phyloP scores from a whole-genome alignment of 1,284 basidiomycete genomes.

The Cutaneotrichosporon sp. region DNA sequence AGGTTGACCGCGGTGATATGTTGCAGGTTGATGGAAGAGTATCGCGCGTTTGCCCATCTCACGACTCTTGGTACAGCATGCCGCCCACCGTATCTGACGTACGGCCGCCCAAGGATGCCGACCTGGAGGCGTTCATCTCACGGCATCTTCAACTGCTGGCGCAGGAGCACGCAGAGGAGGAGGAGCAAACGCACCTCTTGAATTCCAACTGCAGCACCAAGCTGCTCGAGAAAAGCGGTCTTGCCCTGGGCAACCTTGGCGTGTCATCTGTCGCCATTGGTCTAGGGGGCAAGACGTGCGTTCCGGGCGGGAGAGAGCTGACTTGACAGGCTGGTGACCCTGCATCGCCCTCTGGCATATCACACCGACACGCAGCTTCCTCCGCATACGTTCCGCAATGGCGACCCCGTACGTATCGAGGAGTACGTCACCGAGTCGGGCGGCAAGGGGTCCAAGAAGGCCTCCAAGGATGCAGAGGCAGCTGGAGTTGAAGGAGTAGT shows the following conservation, averaged over 20 bases:
- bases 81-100: slow-evolving; percentile 17
- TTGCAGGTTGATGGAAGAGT: background rate
- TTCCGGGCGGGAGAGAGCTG: slow-evolving; percentile 7
- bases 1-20: background rate
- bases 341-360: slow-evolving; percentile 76
- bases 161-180: slow-evolving; percentile 72
- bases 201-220: slow-evolving; percentile 78
- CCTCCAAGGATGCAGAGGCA: slow-evolving; percentile 41
- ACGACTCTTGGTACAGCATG: background rate
- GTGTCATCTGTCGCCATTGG: slow-evolving; percentile 68
- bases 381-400: slow-evolving; percentile 75
- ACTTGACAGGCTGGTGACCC: slow-evolving; percentile 65
- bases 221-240: slow-evolving; percentile 77
- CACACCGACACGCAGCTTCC: slow-evolving; percentile 67
- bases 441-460: slow-evolving; percentile 53
- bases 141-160: slow-evolving; percentile 65
- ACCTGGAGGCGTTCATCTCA: slow-evolving; percentile 61
- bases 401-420: slow-evolving; percentile 78
- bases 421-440: slow-evolving; percentile 56
- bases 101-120: slow-evolving; percentile 13
- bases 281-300: slow-evolving; percentile 83
- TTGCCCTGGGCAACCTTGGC: slow-evolving; percentile 70
- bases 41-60: background rate
- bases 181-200: slow-evolving; percentile 71
- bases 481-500: slow-evolving; percentile 65